Evolutionary conservation across 192 early-diverging fungal species (phyloP).

Genomic region (Kickxella alabastrina): DNA sequence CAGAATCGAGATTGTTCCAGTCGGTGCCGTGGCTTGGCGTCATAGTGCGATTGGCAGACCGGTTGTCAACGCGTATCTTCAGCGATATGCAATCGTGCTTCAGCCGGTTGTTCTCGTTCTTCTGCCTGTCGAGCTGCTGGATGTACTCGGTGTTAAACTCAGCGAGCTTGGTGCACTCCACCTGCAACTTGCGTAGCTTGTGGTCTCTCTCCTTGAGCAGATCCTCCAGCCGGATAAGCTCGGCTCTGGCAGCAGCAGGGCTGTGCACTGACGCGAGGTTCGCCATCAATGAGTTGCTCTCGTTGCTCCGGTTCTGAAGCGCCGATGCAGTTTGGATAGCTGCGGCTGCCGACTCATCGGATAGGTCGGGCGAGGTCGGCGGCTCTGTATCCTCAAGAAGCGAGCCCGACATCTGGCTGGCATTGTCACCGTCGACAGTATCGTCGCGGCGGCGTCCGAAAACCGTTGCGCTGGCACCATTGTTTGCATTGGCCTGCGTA

Average conservation of each 20-base stretch:
- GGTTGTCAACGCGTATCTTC: conserved; percentile 14
- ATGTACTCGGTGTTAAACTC: conserved; percentile 28
- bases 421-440: neutral
- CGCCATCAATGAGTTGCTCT: conserved; percentile 13
- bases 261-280: too few species aligned
- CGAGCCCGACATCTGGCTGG: neutral
- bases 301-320: neutral
- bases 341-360: too few species aligned
- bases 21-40: conserved; percentile 37
- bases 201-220: conserved; percentile 15
- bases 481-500: neutral
- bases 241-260: conserved; percentile 8
- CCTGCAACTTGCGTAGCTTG: conserved; percentile 6
- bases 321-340: too few species aligned
- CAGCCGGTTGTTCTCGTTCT: conserved; percentile 17
- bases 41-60: conserved; percentile 10
- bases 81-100: conserved; percentile 24
- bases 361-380: conserved; percentile 29
- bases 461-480: neutral
- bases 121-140: conserved; percentile 24
- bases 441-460: too few species aligned
- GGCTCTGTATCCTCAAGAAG: conserved; percentile 25
- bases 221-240: conserved; percentile 16
- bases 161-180: conserved; percentile 20
- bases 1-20: conserved; percentile 44